A percentile compares a stretch with the other conserved stretches of the same genome.
Evolutionary conservation across 768 basidiomycete genomes (phyloP).

Genomic region (Tephrocybe sp.): DNA sequence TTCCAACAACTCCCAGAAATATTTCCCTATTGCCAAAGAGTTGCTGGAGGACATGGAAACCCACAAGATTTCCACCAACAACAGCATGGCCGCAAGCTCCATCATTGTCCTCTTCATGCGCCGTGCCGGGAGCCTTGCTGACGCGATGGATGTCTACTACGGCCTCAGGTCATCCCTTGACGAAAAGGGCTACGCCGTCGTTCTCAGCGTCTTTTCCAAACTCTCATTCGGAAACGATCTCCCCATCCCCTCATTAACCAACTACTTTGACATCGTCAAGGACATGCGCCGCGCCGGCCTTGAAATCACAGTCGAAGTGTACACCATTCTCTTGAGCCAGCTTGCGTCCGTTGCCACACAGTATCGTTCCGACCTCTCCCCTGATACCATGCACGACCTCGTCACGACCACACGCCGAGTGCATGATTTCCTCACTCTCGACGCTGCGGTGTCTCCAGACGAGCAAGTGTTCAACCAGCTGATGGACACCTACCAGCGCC

Average conservation of each 20-base stretch:
- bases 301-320: conserved; percentile 53
- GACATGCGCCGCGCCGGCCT: conserved; percentile 76
- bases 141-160: conserved; percentile 64
- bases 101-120: conserved; percentile 69
- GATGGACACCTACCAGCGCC: conserved; percentile 87
- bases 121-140: conserved; percentile 45
- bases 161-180: conserved; percentile 41
- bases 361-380: conserved; percentile 17
- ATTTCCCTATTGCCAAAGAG: conserved; percentile 42
- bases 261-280: conserved; percentile 73
- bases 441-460: conserved; percentile 73
- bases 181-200: conserved; percentile 55
- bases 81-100: conserved; percentile 44
- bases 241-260: conserved; percentile 40
- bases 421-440: conserved; percentile 77
- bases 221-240: conserved; percentile 47
- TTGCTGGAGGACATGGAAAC: conserved; percentile 67
- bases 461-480: conserved; percentile 73
- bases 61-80: conserved; percentile 42
- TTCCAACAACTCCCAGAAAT: conserved; percentile 42
- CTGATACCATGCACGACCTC: conserved; percentile 30
- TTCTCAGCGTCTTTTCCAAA: conserved; percentile 62
- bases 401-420: conserved; percentile 54
- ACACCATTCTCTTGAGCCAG: conserved; percentile 63
- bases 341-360: conserved; percentile 44